These are phyloP conservation scores for Kwoniella sp. DNA, from an alignment of 768 basidiomycete genomes.

Conservation along the genomic window DNA sequence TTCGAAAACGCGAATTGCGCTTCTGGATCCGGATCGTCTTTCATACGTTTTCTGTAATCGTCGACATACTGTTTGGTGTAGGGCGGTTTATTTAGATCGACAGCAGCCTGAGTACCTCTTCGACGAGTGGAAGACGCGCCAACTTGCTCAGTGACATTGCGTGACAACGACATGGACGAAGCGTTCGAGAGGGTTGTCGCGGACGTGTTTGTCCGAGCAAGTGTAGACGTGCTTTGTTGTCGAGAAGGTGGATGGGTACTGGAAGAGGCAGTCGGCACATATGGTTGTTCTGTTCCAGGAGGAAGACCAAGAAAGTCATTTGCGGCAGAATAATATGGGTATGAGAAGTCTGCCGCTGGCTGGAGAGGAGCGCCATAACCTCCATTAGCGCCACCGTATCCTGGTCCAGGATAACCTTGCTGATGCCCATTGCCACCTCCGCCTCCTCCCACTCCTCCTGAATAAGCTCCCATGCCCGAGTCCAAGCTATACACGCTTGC, in stretches of 20 bases:
- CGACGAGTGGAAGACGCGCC: conserved; percentile 53
- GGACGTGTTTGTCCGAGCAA: conserved; percentile 46
- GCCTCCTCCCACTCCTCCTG: conserved; percentile 14
- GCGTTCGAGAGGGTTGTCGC: conserved; percentile 44
- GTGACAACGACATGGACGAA: conserved; percentile 46
- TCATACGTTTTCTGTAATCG: conserved; percentile 94
- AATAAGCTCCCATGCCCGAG: conserved; percentile 54
- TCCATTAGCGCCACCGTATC: conserved; percentile 15
- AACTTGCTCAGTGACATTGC: conserved; percentile 51
- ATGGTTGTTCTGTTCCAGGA: conserved; percentile 23
- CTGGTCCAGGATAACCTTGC: conserved; percentile 22
- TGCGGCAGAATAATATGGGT: conserved; percentile 55
- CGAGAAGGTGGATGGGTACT: conserved; percentile 27
- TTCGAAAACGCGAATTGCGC: conserved; percentile 98
- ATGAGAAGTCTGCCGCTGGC: conserved; percentile 42
- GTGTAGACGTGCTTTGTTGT: conserved; percentile 35
- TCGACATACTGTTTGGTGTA: conserved; percentile 96
- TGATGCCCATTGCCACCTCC: conserved; percentile 5
- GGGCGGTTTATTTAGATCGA: conserved; percentile 60
- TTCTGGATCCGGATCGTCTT: conserved; percentile 96
- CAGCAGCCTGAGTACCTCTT: conserved; percentile 49
- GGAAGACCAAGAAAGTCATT: conserved; percentile 53
- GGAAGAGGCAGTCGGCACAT: conserved; percentile 27
- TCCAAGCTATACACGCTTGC: conserved; percentile 53
- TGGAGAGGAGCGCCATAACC: conserved; percentile 21